Evolutionary conservation across 345 rosid species (phyloP).

Genomic region (Erodium maritimum): DNA sequence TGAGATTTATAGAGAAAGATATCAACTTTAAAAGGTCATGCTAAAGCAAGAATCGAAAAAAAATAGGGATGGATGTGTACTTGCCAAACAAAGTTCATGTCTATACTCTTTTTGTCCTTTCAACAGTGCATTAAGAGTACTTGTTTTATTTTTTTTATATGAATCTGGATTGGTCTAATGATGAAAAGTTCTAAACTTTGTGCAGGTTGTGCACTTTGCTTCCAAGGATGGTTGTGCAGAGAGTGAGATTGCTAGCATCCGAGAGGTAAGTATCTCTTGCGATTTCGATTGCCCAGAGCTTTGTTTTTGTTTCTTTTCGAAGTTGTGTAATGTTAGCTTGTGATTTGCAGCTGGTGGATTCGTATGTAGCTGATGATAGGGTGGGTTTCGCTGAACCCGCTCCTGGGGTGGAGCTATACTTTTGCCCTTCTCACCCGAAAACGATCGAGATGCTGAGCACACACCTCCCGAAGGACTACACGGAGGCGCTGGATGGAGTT

Average conservation of each 20-base stretch:
- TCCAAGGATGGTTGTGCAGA: slow-evolving; percentile 52
- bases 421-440: slow-evolving; percentile 69
- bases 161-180: background rate
- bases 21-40: no score
- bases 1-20: no score
- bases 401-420: slow-evolving; percentile 67
- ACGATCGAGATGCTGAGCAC: slow-evolving; percentile 49
- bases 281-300: background rate
- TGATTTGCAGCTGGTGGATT: slow-evolving; percentile 49
- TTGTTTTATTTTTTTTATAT: no score
- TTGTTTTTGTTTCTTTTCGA: background rate
- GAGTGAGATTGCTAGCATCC: slow-evolving; percentile 41
- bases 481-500: slow-evolving; percentile 44
- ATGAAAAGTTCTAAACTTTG: background rate
- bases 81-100: no score
- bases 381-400: slow-evolving; percentile 88
- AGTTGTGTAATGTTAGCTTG: background rate
- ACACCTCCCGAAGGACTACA: slow-evolving; percentile 59
- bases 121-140: background rate
- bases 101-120: background rate
- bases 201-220: slow-evolving; percentile 66
- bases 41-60: no score
- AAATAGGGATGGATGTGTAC: no score
- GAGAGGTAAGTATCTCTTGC: slow-evolving; percentile 33
- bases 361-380: slow-evolving; percentile 62